Conservation (phyloP, 2,329 filamentous ascomycete genomes). For the Colletotrichum brevisporum region DNA sequence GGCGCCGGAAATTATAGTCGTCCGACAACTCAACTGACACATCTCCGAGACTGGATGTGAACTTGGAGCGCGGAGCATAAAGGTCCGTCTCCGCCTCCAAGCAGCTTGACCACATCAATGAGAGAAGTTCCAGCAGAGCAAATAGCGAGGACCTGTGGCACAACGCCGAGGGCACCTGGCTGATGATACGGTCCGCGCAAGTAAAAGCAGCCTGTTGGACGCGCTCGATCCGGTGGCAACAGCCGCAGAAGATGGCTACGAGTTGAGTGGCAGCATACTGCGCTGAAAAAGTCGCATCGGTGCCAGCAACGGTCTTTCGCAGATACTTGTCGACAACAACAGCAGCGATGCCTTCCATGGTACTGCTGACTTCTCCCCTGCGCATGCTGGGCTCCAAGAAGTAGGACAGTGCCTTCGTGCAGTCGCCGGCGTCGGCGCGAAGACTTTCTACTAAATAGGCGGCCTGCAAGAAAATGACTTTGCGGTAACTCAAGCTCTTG, state of each 20-base stretch:
- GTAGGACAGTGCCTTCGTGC: conserved; percentile 89
- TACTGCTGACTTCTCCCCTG: conserved; percentile 72
- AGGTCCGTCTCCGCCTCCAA: conserved; percentile 94
- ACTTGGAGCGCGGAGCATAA: conserved; percentile 88
- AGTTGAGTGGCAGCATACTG: conserved; percentile 92
- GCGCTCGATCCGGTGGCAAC: conserved; percentile 92
- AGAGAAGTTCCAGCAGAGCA: conserved; percentile 90
- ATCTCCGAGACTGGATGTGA: conserved; percentile 81
- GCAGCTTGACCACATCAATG: conserved; percentile 95
- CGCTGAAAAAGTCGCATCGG: conserved; percentile 85
- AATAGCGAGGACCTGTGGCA: conserved; percentile 94
- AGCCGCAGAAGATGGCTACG: conserved; percentile 85
- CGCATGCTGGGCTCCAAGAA: conserved; percentile 93
- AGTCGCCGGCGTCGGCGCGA: conserved; percentile 88
- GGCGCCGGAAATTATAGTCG: conserved; percentile 85
- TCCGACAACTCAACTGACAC: conserved; percentile 94
- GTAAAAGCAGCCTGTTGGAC: conserved; percentile 89
- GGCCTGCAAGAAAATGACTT: conserved; percentile 92
- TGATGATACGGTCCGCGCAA: conserved; percentile 89
- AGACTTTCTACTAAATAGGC: conserved; percentile 91
- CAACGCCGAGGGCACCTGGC: conserved; percentile 86
- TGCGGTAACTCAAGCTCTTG: conserved; percentile 86
- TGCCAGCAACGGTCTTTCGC: conserved; percentile 78
- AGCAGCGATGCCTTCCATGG: conserved; percentile 75
- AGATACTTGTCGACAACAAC: conserved; percentile 86